Base-by-base conservation (phyloP, 192 early-diverging fungal species). In the Mortierella hygrophila region DNA sequence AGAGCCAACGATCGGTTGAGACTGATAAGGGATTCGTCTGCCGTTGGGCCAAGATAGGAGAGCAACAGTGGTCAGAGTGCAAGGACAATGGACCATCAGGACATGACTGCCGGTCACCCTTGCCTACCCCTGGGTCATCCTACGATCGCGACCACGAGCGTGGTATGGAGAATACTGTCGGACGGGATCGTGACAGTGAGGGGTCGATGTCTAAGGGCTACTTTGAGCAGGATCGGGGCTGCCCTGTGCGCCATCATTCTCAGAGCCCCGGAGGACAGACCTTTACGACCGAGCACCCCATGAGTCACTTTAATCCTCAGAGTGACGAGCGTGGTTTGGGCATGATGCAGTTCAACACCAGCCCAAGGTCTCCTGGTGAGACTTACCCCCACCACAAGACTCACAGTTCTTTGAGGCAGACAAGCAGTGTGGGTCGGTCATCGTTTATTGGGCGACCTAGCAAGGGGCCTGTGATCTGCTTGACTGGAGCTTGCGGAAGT, bases 401-500 rank as follows among this genome's bases (percentile, higher is more conserved):
- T 0, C 44, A 72, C 15, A 60, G 46, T 18, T 60, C 77, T 0
- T 18, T 81, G 47, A 75, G 84, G 1, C 54, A 79, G 46, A 80
- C 84, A 23, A 71, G 79, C 49, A 86, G 79, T 26, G 76, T 81
- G 5, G 79, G 84, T 15, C 84, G 84, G 3, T 78, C 79, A 7
- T 57, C 78, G 26, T 85, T 60, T 41, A 74, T 77, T 42, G 70
- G 41, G 37, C 78, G 84, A 40, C 42, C 41, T 3, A 49, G 29
- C 2, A 63, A 41, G 4, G 84, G 70, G 0, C 75, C 70, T 7
- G 72, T 77, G 2, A 41, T 73, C 38, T 86, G 84, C 60, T 26
- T 86, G 70, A 86, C 75, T 20, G 84, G 84, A 35, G 84, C 84
- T 26, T 86, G 84, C 32, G 84, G 84, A 52, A 47, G 72, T 29